Evolutionary conservation across 164 flowering plant genomes (phyloP), one percentile per base, ranked within the genome.

Genomic region (Macadamia tetraphylla): DNA sequence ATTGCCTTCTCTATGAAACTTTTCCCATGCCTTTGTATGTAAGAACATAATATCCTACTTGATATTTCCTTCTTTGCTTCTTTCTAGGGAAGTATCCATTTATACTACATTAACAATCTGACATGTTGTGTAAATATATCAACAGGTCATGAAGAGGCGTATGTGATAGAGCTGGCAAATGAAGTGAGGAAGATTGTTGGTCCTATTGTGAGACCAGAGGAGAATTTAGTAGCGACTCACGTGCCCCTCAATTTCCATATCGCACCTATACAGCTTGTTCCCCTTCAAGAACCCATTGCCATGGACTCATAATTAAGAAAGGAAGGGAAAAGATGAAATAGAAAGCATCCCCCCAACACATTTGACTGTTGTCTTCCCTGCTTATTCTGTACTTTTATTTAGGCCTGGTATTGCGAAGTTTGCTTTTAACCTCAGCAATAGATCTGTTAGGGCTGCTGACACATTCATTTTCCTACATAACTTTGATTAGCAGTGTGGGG

Each of bases 161-260:
- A 67, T 17, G 83, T 92, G 63, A 88, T 91, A 58, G 90, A 91
- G 81, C 81, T 95, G 10, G 98, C 98, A n/a, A 83, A 84, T 61
- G 97, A 88, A 72, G 99, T 90, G 76, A 84, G 99, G 81, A 89
- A 83, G 69, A 87, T 86, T 6, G 86, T 92, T 12, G 89, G 78
- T 31, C 62, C 35, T 1, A 52, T 62, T 9, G 83, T 72, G 1
- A 65, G 58, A 48, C 71, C 40, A 75, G 77, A 72, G 82, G 86
- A 70, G 82, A 77, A 71, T 64, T 76, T 62, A 53, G 53, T 1
- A 73, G 78, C 8, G 23, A 75, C 81, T 6, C 84, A 68, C 60
- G 18, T 77, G 13, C 67, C 84, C 6, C 75, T 70, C 67, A 83
- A 76, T 62, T 59, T 82, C 29, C 80, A 80, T 23, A 69, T 82